A percentile compares a stretch with the other conserved stretches of the same genome.
These are phyloP conservation scores for Kwoniella botswanensis DNA, from an alignment of 768 basidiomycete genomes.

Conservation along the genomic window DNA sequence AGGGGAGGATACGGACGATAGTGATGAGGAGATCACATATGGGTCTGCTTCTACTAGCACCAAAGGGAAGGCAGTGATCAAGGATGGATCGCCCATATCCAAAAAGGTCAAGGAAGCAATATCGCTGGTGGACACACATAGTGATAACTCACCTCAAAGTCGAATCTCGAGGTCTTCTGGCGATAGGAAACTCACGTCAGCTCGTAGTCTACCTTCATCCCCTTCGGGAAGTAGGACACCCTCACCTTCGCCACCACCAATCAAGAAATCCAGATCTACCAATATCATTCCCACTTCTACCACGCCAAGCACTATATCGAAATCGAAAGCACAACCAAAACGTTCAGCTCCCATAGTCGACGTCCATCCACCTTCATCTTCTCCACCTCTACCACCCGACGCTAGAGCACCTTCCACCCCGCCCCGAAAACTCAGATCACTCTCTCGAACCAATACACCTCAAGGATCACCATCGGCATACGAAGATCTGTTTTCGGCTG, in stretches of 20 bases:
- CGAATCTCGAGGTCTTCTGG: background rate
- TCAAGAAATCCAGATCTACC: constrained; percentile 12
- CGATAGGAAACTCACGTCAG: background rate
- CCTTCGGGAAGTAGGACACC: constrained; percentile 20
- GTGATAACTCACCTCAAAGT: background rate
- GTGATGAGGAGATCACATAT: background rate
- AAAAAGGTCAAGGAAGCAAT: background rate
- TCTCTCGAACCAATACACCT: constrained; percentile 25
- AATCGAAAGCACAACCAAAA: background rate
- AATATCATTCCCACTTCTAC: background rate
- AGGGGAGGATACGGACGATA: constrained; percentile 8
- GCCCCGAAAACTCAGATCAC: constrained; percentile 1
- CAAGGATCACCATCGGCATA: constrained; percentile 33
- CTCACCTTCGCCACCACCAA: constrained; percentile 24
- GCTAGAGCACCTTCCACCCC: constrained; percentile 25
- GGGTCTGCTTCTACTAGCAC: too few relatives aligned
- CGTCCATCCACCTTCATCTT: constrained; percentile 22
- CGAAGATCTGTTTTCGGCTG: constrained; percentile 33
- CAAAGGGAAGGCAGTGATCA: background rate
- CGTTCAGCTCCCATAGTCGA: constrained; percentile 2
- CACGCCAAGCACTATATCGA: background rate
- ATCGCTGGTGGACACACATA: background rate
- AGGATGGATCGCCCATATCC: constrained; percentile 14
- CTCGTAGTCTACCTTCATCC: background rate
- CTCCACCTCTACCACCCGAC: constrained; percentile 9